Evolutionary conservation across 2,329 filamentous ascomycete species (phyloP), one percentile per base, ranked within the genome.

Genomic region (Trichophyton mentagrophytes): DNA sequence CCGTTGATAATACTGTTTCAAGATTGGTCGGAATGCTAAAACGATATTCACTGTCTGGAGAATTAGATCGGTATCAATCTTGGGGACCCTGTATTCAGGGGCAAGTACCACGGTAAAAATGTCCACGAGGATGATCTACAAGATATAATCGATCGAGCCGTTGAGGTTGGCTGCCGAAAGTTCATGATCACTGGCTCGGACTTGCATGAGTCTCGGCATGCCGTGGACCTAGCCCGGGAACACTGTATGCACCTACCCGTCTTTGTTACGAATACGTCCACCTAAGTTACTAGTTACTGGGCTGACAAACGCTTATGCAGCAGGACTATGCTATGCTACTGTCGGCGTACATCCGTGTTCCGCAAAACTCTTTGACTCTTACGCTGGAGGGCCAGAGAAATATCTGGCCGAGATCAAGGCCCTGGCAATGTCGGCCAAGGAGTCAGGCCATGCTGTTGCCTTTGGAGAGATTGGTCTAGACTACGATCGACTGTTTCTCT

Each of bases 401-500:
- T 68, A 78, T 67, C 65, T 79, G 6, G 79, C 84, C 62, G 79
- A 82, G 33, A 80, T 97, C n/a, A 79, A 80, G 51, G 69, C 76
- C 5, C 77, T 96, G 1, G 83, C 91, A 3, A 69, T 80, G 1
- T 75, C 83, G 40, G 82, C 84, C 0, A 83, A 83, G 66, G 71
- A 73, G 57, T 71, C 72, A 9, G 80, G 82, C 0, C 80, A 88
- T 46, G 85, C 89, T 0, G 81, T 83, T 5, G 92, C 93, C 5
- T 90, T 96, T 71, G 93, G 93, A 57, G 93, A 99, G 74, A 90
- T 99, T 64, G 93, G 93, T 1, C 85, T 99, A 3, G 93, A 99
- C 75, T 99, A 97, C 71, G 93, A 99, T 75, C 85, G 93, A 1
- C 77, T 99, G 40, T 88, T 89, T 68, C 86, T 91, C 68, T 90